These are phyloP conservation scores for Breynia disticha DNA, from an alignment of 441 rosid species.

Conservation along the genomic window DNA sequence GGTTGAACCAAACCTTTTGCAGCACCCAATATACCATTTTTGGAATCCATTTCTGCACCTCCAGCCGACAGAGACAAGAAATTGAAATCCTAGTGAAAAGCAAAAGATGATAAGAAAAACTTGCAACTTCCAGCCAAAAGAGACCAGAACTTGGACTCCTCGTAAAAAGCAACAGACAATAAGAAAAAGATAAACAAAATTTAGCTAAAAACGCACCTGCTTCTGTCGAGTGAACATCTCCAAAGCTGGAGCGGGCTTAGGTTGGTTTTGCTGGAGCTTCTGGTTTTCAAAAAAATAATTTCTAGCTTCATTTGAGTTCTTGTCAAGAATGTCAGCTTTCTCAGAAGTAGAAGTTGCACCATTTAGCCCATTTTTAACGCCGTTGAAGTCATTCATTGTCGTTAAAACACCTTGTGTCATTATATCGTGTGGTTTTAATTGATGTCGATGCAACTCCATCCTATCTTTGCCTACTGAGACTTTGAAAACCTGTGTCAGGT, in stretches of 20 bases:
- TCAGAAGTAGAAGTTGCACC: slow-evolving; percentile 14
- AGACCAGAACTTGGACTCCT: slow-evolving; percentile 67
- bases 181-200: slow-evolving; percentile 1
- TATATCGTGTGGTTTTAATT: slow-evolving; percentile 26
- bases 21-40: slow-evolving; percentile 12
- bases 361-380: slow-evolving; percentile 21
- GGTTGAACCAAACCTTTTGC: slow-evolving; percentile 23
- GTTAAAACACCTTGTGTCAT: slow-evolving; percentile 24
- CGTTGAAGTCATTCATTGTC: slow-evolving; percentile 21
- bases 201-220: slow-evolving; percentile 29
- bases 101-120: slow-evolving; percentile 11
- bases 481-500: slow-evolving; percentile 42
- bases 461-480: slow-evolving; percentile 27
- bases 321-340: slow-evolving; percentile 10
- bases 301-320: slow-evolving; percentile 21
- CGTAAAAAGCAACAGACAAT: slow-evolving; percentile 18
- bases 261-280: slow-evolving; percentile 19
- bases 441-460: slow-evolving; percentile 15
- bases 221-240: slow-evolving; percentile 24
- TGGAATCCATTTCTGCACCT: slow-evolving; percentile 19
- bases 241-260: slow-evolving; percentile 19
- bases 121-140: slow-evolving; percentile 37
- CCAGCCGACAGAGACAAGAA: slow-evolving; percentile 58
- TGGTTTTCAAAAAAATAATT: slow-evolving; percentile 17
- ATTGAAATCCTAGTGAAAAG: slow-evolving; percentile 44